Evolutionary conservation across 2,329 filamentous ascomycete species (phyloP).

Genomic region (Colletotrichum nymphaeae): DNA sequence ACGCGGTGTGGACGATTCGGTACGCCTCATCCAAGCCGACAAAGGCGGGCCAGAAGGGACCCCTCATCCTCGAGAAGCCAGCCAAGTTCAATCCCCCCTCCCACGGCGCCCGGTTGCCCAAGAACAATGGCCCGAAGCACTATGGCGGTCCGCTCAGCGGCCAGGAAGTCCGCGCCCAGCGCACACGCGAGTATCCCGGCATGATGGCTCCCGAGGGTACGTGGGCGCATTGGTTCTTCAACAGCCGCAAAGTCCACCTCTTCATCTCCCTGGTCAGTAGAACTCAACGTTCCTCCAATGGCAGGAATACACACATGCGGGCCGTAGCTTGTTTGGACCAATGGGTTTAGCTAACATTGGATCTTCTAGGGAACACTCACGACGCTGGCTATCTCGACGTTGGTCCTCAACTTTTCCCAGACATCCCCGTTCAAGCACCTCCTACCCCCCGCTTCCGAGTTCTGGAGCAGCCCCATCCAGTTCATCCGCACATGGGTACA

Average conservation of each 20-base stretch:
- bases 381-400: slow-evolving; percentile 77
- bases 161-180: slow-evolving; percentile 74
- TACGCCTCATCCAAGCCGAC: slow-evolving; percentile 46
- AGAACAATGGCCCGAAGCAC: slow-evolving; percentile 68
- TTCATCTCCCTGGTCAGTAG: slow-evolving; percentile 82
- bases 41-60: slow-evolving; percentile 56
- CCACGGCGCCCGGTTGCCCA: slow-evolving; percentile 77
- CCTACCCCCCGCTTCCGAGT: slow-evolving; percentile 76
- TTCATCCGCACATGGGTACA: slow-evolving; percentile 74
- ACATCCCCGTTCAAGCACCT: slow-evolving; percentile 85
- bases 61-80: slow-evolving; percentile 84
- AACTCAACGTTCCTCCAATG: neutral
- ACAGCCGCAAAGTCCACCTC: slow-evolving; percentile 80
- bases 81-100: slow-evolving; percentile 92
- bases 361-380: slow-evolving; percentile 70
- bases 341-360: slow-evolving; percentile 3
- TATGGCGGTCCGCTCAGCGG: slow-evolving; percentile 80
- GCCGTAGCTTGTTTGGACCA: neutral
- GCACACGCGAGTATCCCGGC: slow-evolving; percentile 82
- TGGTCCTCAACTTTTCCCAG: slow-evolving; percentile 80
- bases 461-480: slow-evolving; percentile 76
- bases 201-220: slow-evolving; percentile 88
- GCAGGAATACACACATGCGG: neutral
- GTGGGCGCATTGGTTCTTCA: slow-evolving; percentile 86
- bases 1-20: slow-evolving; percentile 39